Evolutionary conservation across 2,329 filamentous ascomycete species (phyloP).

Genomic region (Colletotrichum sp.): DNA sequence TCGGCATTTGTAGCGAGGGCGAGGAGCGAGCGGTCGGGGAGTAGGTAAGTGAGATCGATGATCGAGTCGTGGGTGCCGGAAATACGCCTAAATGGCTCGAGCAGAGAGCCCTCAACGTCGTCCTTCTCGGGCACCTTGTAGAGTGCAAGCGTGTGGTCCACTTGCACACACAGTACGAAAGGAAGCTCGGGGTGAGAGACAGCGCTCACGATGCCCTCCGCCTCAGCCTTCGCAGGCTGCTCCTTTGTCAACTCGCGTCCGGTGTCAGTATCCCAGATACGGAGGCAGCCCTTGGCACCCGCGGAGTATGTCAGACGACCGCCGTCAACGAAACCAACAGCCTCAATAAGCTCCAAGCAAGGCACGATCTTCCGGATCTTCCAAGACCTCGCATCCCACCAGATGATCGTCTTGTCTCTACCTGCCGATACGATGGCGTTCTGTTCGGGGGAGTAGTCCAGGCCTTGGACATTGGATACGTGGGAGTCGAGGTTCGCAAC

Average conservation of each 20-base stretch:
- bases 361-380: conserved; percentile 81
- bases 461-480: conserved; percentile 87
- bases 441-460: conserved; percentile 80
- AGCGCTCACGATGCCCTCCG: conserved; percentile 73
- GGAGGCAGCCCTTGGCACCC: conserved; percentile 81
- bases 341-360: conserved; percentile 84
- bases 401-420: conserved; percentile 90
- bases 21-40: conserved; percentile 79
- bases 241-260: conserved; percentile 82
- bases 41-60: conserved; percentile 89
- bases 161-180: conserved; percentile 82
- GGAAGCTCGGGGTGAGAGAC: conserved; percentile 69
- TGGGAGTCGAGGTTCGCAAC: conserved; percentile 86
- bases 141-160: conserved; percentile 85
- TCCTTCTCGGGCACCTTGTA: conserved; percentile 58
- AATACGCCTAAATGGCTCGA: conserved; percentile 73
- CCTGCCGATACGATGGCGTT: conserved; percentile 82
- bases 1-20: conserved; percentile 96
- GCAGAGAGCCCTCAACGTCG: conserved; percentile 26
- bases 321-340: conserved; percentile 77
- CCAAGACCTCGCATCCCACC: conserved; percentile 91
- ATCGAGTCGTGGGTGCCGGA: conserved; percentile 98
- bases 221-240: conserved; percentile 65
- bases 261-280: conserved; percentile 81
- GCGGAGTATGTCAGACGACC: conserved; percentile 81